phyloP scores from a whole-genome alignment of 2,329 filamentous ascomycete species.

The Penicillium sp. region DNA sequence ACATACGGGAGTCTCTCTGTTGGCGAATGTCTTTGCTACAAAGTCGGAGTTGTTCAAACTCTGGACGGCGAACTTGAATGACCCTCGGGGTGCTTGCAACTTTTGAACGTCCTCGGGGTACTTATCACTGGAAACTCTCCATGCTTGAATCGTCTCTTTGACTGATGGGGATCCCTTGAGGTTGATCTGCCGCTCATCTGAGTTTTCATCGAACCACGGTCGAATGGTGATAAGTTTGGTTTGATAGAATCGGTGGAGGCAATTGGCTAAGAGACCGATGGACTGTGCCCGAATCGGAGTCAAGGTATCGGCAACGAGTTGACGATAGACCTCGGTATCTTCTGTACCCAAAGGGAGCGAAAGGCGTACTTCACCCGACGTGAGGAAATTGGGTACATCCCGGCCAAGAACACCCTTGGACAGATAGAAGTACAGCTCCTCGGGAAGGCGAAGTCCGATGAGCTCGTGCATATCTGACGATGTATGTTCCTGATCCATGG shows the following conservation, averaged over 20 bases:
- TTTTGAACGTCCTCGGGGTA: slow-evolving; percentile 46
- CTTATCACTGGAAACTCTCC: slow-evolving; percentile 68
- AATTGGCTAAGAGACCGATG: slow-evolving; percentile 74
- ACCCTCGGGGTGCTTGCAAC: slow-evolving; percentile 32
- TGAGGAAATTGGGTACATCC: slow-evolving; percentile 78
- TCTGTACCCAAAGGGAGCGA: slow-evolving; percentile 84
- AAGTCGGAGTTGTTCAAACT: slow-evolving; percentile 71
- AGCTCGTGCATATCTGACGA: slow-evolving; percentile 87
- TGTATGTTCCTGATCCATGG: slow-evolving; percentile 70
- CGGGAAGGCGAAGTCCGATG: slow-evolving; percentile 83
- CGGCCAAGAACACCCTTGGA: slow-evolving; percentile 79
- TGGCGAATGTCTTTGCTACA: slow-evolving; percentile 66
- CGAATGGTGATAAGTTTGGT: slow-evolving; percentile 75
- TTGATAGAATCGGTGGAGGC: slow-evolving; percentile 79
- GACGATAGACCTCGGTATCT: slow-evolving; percentile 76
- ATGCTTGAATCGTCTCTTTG: slow-evolving; percentile 59
- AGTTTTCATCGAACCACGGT: slow-evolving; percentile 80
- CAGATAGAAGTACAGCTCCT: slow-evolving; percentile 88
- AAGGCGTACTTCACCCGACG: slow-evolving; percentile 74
- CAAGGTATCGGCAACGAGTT: slow-evolving; percentile 73
- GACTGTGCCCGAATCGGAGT: slow-evolving; percentile 74
- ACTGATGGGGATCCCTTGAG: slow-evolving; percentile 58
- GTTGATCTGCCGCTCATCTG: slow-evolving; percentile 65
- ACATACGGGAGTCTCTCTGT: slow-evolving; percentile 50
- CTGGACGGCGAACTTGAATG: slow-evolving; percentile 53